phyloP scores from a whole-genome alignment of 2,329 filamentous ascomycete genomes.

The Trichoderma polysporum region DNA sequence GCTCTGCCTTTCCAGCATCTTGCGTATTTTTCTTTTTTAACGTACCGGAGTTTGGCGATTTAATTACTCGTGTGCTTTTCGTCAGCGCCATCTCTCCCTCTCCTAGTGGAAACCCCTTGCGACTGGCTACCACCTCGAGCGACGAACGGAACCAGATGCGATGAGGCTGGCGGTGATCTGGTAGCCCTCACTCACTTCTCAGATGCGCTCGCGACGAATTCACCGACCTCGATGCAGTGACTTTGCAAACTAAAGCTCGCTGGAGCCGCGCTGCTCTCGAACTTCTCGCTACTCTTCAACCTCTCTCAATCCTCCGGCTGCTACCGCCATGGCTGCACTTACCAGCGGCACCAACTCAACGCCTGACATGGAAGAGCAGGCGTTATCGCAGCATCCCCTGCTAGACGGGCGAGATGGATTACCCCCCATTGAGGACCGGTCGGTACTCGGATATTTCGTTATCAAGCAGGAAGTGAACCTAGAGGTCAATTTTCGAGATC shows the following conservation, averaged over 20 bases:
- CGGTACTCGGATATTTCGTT: slow-evolving; percentile 51
- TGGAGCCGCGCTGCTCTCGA: slow-evolving; percentile 15
- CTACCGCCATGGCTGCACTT: slow-evolving; percentile 2
- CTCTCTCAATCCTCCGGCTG: neutral
- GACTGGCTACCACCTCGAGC: neutral
- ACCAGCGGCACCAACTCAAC: slow-evolving; percentile 13
- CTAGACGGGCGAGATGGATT: slow-evolving; percentile 35
- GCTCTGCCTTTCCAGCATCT: neutral
- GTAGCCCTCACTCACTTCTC: slow-evolving; percentile 16
- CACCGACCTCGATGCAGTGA: slow-evolving; percentile 20
- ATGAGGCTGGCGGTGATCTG: slow-evolving; percentile 18
- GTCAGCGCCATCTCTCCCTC: neutral
- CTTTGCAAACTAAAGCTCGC: slow-evolving; percentile 14
- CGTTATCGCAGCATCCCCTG: slow-evolving; percentile 28
- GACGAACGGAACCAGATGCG: slow-evolving; percentile 5
- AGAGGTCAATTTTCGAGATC: slow-evolving; percentile 80
- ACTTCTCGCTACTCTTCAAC: neutral
- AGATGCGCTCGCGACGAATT: slow-evolving; percentile 19
- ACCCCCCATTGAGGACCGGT: slow-evolving; percentile 36
- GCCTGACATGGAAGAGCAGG: slow-evolving; percentile 18
- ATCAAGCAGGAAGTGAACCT: slow-evolving; percentile 85
- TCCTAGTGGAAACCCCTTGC: neutral
- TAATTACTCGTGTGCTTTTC: neutral
- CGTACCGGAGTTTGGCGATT: neutral
- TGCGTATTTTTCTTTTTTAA: neutral